phyloP scores from a whole-genome alignment of 2,329 filamentous ascomycete genomes.

The Didymella exigua region DNA sequence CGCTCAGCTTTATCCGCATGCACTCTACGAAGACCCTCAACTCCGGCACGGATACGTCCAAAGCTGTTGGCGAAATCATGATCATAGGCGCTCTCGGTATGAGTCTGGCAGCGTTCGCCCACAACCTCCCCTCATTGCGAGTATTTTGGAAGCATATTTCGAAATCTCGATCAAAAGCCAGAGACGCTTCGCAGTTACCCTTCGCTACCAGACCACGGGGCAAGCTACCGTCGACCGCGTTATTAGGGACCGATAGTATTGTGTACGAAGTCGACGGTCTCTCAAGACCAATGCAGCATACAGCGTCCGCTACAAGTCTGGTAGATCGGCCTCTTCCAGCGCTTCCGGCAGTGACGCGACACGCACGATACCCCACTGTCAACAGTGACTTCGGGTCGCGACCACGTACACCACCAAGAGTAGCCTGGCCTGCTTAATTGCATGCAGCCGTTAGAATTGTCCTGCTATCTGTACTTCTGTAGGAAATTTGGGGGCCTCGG shows the following conservation, averaged over 20 bases:
- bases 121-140: conserved; percentile 6
- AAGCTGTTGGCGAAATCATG: conserved; percentile 6
- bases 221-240: neutral
- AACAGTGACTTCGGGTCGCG: neutral
- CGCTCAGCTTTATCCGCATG: conserved; percentile 10
- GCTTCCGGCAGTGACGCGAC: neutral
- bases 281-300: neutral
- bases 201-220: neutral
- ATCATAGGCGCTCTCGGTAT: conserved; percentile 8
- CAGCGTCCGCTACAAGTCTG: neutral
- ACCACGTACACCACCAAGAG: neutral
- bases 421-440: neutral
- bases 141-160: neutral
- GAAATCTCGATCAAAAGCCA: neutral
- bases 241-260: neutral
- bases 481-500: too few species aligned
- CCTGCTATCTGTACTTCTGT: too few species aligned
- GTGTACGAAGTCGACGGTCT: neutral
- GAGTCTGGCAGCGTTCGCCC: conserved; percentile 6
- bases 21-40: neutral
- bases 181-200: neutral
- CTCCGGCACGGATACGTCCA: neutral
- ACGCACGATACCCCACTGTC: neutral
- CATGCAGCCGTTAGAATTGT: too few species aligned
- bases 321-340: neutral